Percentiles rank a stretch among this genome's conserved stretches.
phyloP scores from a whole-genome alignment of 2,329 filamentous ascomycete genomes.

The Scolecobasidium constrictum region DNA sequence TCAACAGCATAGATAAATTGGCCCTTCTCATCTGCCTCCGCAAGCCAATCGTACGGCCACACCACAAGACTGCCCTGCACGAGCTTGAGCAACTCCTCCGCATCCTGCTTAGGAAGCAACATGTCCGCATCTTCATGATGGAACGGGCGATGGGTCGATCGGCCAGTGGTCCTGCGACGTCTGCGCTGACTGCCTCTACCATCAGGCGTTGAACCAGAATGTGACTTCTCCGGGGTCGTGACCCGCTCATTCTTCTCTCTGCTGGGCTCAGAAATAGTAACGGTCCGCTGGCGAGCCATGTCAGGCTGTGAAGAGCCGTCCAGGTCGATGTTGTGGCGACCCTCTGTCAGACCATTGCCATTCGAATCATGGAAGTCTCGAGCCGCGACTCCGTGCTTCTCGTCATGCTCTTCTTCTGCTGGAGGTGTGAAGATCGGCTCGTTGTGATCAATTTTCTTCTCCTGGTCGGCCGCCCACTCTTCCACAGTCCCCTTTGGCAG shows the following conservation, averaged over 20 bases:
- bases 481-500: slow-evolving; percentile 7
- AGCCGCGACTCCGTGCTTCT: not conserved
- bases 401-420: slow-evolving; percentile 1
- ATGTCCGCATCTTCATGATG: slow-evolving; percentile 53
- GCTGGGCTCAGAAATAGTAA: slow-evolving; percentile 24
- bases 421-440: slow-evolving; percentile 10
- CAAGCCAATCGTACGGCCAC: slow-evolving; percentile 83
- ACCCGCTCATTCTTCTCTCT: slow-evolving; percentile 6
- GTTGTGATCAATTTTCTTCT: slow-evolving; percentile 14
- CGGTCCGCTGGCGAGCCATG: slow-evolving; percentile 19
- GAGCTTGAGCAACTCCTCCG: slow-evolving; percentile 69
- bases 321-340: slow-evolving; percentile 7
- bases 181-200: slow-evolving; percentile 37
- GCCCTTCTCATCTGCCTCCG: slow-evolving; percentile 78
- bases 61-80: slow-evolving; percentile 81
- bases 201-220: not conserved
- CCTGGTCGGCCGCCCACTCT: slow-evolving; percentile 20
- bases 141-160: slow-evolving; percentile 54
- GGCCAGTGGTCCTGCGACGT: slow-evolving; percentile 59
- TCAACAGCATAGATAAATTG: slow-evolving; percentile 98
- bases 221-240: slow-evolving; percentile 13
- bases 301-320: too few species aligned
- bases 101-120: slow-evolving; percentile 60
- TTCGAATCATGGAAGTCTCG: not conserved
- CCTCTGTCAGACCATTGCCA: slow-evolving; percentile 1